Base-by-base conservation (phyloP, 352 stramenopile species). In the Bremia lactucae region DNA sequence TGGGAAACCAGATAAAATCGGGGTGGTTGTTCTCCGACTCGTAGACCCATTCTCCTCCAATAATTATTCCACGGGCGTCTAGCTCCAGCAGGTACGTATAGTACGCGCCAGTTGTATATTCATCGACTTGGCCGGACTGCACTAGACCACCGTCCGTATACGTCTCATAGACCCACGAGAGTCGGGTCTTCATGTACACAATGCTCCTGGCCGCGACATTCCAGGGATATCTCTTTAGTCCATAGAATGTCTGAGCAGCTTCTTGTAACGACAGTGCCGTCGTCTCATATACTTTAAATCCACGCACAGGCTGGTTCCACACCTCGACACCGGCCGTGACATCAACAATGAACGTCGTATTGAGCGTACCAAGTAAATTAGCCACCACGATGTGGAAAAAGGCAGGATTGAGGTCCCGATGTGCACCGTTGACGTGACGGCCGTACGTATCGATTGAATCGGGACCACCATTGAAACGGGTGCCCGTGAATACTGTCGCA, bases 301-400 rank as follows among this genome's bases (percentile, higher is more conserved):
- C 57, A 31, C 47, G 41, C 35, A 80, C 59, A 1, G 68, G 68
- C 38, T 73, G 61, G 55, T 81, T 81, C 65, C 68, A 81, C 28
- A 82, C 65, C 42, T 68, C 50, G 7, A 38, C 22, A 6, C 49
- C 56, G 14, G 56, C 53, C 0, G 59, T 55, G 5, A 71, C 53
- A 39, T 80, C 68, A 6, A 61, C 39, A 3, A 80, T 40, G 45
- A 80, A 69, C 2, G 61, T 47, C 7, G 59, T 19, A 19, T 68
- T 64, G 5, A 63, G 39, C 2, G 46, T 54, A 3, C 54, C 58
- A 3, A 80, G 31, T 1, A 76, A 31, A 39, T 76, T 80, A n/a
- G 52, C 22, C 9, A 60, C 29, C 4, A 50, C 49, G 14, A 73
- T 54, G 49, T 73, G 63, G 43, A 70, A 62, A 38, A 55, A 67